A percentile compares a stretch with the other conserved stretches of the same genome.
These are phyloP conservation scores for Fistulifera pelliculosa DNA, from an alignment of 108 stramenopile species.

Conservation along the genomic window DNA sequence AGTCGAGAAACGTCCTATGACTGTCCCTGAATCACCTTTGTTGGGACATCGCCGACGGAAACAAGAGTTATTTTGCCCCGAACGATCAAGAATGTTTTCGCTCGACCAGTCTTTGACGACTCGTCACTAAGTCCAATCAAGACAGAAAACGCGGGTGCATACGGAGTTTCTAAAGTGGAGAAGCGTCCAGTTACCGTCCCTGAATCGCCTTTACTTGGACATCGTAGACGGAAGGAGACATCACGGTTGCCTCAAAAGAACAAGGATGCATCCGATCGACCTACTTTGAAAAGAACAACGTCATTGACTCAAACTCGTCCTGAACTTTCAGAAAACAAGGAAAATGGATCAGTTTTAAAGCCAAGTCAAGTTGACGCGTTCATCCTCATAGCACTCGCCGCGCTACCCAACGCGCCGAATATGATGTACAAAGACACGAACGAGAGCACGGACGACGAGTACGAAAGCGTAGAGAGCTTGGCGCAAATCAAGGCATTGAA, in stretches of 20 bases:
- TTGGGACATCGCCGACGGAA: conserved; percentile 11
- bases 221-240: conserved; percentile 1
- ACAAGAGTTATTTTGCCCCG: no score
- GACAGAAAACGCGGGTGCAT: conserved; percentile 15
- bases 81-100: background rate
- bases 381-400: conserved; percentile 31
- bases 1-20: conserved; percentile 40
- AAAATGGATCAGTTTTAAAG: no score
- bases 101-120: conserved; percentile 16
- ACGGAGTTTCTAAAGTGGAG: conserved; percentile 38
- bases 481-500: conserved; percentile 14
- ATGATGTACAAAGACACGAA: conserved; percentile 16
- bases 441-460: conserved; percentile 12
- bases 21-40: conserved; percentile 36
- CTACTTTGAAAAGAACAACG: no score
- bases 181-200: conserved; percentile 43
- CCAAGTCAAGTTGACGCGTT: conserved; percentile 2
- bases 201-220: conserved; percentile 28
- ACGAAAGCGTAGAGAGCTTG: conserved; percentile 1
- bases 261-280: background rate
- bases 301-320: no score
- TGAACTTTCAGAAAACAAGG: background rate
- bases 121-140: conserved; percentile 11
- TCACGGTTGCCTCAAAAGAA: no score
- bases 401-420: conserved; percentile 34